Conservation (phyloP, 2,329 filamentous ascomycete genomes). For the Cladosporium colombiae region DNA sequence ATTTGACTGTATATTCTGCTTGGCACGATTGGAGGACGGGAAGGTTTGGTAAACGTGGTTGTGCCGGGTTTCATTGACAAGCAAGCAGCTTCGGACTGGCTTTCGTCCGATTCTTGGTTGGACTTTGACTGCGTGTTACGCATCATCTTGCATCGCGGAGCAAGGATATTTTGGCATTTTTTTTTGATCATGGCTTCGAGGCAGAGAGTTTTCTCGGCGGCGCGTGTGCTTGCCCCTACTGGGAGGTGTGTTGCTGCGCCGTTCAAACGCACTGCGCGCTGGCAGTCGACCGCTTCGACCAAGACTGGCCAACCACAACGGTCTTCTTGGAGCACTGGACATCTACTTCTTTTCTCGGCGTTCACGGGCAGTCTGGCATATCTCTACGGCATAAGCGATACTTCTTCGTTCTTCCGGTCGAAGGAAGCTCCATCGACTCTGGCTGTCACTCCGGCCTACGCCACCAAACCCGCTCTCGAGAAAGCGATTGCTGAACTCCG, state of each 20-base stretch:
- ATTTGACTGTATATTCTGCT: neutral
- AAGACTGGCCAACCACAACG: neutral
- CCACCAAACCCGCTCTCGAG: conserved; percentile 53
- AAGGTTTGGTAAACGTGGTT: neutral
- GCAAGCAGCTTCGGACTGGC: neutral
- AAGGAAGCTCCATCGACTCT: conserved; percentile 4
- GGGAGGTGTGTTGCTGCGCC: neutral
- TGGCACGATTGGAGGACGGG: neutral
- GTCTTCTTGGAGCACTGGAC: conserved; percentile 50
- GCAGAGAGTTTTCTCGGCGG: neutral
- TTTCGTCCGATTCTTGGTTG: neutral
- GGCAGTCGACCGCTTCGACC: conserved; percentile 21
- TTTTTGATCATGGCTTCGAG: neutral
- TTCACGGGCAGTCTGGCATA: conserved; percentile 57
- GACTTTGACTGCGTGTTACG: neutral
- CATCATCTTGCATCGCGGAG: neutral
- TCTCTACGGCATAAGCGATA: conserved; percentile 48
- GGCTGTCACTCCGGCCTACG: conserved; percentile 46
- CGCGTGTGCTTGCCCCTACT: neutral
- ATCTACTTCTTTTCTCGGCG: conserved; percentile 51
- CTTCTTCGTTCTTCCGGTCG: conserved; percentile 20
- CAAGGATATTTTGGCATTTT: neutral
- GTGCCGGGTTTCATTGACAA: neutral
- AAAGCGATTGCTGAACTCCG: conserved; percentile 59
- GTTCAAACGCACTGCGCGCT: conserved; percentile 2